Evolutionary conservation across 176 grass and related monocot genomes (phyloP).

Genomic region (Oropetium thomaeum): DNA sequence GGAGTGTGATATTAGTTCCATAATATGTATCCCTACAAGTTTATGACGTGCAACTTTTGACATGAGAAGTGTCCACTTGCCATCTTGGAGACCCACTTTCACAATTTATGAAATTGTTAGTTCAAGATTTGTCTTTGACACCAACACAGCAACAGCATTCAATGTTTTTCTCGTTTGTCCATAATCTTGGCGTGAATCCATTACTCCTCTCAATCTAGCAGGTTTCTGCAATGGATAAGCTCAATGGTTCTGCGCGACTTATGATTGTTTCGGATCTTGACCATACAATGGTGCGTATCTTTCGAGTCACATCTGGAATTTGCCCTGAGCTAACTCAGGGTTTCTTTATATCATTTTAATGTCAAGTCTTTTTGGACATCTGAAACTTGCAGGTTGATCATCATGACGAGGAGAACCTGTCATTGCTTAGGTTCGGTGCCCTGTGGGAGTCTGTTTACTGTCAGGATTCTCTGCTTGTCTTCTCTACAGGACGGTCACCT

Average conservation of each 20-base stretch:
- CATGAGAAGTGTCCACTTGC: neutral
- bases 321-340: neutral
- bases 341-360: neutral
- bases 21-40: neutral
- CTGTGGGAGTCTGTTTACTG: constrained; percentile 79
- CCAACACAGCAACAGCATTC: neutral
- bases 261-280: constrained; percentile 99
- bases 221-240: constrained; percentile 70
- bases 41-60: neutral
- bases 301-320: neutral
- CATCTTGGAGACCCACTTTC: neutral
- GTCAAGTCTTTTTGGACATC: neutral
- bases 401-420: constrained; percentile 72
- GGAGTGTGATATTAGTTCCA: neutral
- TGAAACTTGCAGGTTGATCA: constrained; percentile 70
- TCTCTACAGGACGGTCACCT: constrained; percentile 75
- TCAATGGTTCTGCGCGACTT: constrained; percentile 71
- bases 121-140: neutral
- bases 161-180: neutral
- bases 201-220: constrained; percentile 16
- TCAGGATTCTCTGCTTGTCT: constrained; percentile 73
- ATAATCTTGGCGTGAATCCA: neutral
- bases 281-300: constrained; percentile 73
- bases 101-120: neutral
- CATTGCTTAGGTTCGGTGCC: constrained; percentile 75